A percentile compares a stretch with the other conserved stretches of the same genome.
phyloP scores from a whole-genome alignment of 257 asterid species.

The Thymus quinquecostatus region DNA sequence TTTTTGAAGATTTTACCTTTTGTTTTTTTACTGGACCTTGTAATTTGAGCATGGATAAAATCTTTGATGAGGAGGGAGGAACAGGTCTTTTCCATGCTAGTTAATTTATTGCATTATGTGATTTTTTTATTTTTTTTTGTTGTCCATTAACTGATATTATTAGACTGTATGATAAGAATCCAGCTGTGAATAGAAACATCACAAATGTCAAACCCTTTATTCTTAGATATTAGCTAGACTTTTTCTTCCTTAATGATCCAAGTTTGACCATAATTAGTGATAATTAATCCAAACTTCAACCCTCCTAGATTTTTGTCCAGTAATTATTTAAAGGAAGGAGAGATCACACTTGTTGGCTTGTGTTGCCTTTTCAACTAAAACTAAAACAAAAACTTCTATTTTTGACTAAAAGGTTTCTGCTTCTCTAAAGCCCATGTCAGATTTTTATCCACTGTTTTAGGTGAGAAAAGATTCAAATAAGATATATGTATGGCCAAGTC shows the following conservation, averaged over 20 bases:
- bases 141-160: conserved; percentile 11
- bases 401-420: conserved; percentile 34
- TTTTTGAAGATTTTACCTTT: conserved; percentile 1
- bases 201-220: conserved; percentile 35
- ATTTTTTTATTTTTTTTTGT: neutral
- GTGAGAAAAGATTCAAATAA: conserved; percentile 33
- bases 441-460: conserved; percentile 27
- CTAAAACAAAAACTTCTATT: neutral
- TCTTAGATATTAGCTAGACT: conserved; percentile 32
- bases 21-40: neutral
- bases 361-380: conserved; percentile 5
- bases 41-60: too few species aligned
- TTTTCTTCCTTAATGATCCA: conserved; percentile 30
- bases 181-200: conserved; percentile 27
- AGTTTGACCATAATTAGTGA: conserved; percentile 34
- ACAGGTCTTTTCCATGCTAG: conserved; percentile 25
- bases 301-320: conserved; percentile 19
- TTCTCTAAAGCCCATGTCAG: conserved; percentile 30
- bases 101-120: neutral
- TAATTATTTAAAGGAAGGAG: conserved; percentile 16
- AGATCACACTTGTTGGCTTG: conserved; percentile 1
- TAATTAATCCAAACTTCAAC: conserved; percentile 33
- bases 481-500: conserved; percentile 25
- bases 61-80: conserved; percentile 15
- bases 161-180: conserved; percentile 23